These are phyloP conservation scores for Stramenopiles sp. DNA, from an alignment of 352 stramenopile genomes.

Conservation along the genomic window DNA sequence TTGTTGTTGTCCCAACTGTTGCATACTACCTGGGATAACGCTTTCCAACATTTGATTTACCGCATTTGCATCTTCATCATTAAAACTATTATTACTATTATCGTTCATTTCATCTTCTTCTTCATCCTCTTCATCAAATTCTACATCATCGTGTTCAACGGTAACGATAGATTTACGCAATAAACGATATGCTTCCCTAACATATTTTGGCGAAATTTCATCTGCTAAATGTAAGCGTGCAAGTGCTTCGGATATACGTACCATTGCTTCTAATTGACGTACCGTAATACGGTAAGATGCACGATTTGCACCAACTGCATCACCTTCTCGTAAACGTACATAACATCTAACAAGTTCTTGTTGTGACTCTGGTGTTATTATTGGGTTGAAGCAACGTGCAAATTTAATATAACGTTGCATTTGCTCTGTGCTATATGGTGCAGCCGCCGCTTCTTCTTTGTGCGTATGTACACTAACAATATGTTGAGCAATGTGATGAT, in stretches of 20 bases:
- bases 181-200: conserved; percentile 79
- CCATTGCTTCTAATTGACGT: conserved; percentile 92
- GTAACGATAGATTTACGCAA: conserved; percentile 96
- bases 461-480: conserved; percentile 76
- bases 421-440: conserved; percentile 46
- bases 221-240: conserved; percentile 81
- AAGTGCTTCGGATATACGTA: conserved; percentile 85
- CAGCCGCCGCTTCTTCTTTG: neutral
- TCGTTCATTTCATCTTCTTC: conserved; percentile 22
- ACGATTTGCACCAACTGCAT: conserved; percentile 66
- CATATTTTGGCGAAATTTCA: conserved; percentile 31
- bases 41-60: neutral
- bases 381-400: conserved; percentile 42
- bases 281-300: conserved; percentile 96
- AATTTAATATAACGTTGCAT: conserved; percentile 87
- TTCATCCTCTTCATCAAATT: conserved; percentile 49
- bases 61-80: conserved; percentile 8
- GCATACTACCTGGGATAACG: neutral
- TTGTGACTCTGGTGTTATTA: conserved; percentile 45
- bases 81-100: neutral
- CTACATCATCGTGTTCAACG: conserved; percentile 89
- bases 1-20: no score
- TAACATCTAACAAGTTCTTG: conserved; percentile 91
- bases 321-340: conserved; percentile 80
- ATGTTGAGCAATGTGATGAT: conserved; percentile 82